Conservation (phyloP, 164 flowering plant species). For the Houttuynia cordata region DNA sequence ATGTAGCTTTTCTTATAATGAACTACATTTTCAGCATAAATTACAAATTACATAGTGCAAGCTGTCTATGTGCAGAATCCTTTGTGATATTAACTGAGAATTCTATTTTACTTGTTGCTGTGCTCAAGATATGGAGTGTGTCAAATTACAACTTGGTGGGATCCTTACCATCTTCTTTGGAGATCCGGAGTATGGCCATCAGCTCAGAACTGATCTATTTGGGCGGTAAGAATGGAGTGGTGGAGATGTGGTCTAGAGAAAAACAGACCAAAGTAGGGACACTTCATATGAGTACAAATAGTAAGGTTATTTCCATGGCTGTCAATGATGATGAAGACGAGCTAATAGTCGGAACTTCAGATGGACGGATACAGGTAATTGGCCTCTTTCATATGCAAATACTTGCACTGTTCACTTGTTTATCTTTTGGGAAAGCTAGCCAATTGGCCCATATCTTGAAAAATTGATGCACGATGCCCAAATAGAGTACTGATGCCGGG, state of each 20-base stretch:
- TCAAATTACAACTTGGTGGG: conserved; percentile 35
- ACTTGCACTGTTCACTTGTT: not conserved
- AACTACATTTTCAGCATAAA: too few species aligned
- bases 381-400: not conserved
- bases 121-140: conserved; percentile 49
- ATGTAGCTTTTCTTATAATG: too few species aligned
- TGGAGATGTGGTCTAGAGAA: conserved; percentile 65
- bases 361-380: conserved; percentile 60
- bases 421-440: not conserved
- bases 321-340: conserved; percentile 38
- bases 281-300: conserved; percentile 32
- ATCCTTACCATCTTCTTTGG: conserved; percentile 35
- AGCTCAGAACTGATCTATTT: conserved; percentile 67
- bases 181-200: conserved; percentile 44
- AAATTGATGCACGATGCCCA: too few species aligned
- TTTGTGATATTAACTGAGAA: not conserved
- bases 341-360: conserved; percentile 59
- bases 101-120: not conserved
- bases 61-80: too few species aligned
- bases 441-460: not conserved
- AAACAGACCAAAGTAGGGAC: conserved; percentile 39
- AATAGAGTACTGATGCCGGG: too few species aligned
- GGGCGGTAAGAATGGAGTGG: conserved; percentile 50
- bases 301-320: conserved; percentile 50
- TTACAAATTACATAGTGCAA: too few species aligned